Evolutionary conservation across 2,329 filamentous ascomycete genomes (phyloP).

Genomic region (Microcyclospora pomicola): DNA sequence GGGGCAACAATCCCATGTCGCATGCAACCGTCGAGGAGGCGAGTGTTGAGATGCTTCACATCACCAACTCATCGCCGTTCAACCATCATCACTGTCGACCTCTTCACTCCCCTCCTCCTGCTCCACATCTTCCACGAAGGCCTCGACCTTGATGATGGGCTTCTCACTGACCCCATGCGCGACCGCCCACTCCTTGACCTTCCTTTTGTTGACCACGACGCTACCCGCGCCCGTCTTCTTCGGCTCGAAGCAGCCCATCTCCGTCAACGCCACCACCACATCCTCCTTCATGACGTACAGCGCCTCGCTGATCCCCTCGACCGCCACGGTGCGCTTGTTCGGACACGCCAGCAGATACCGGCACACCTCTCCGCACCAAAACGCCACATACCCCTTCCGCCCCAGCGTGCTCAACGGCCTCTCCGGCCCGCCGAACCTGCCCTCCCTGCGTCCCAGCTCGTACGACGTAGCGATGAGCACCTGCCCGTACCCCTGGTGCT

Average conservation of each 20-base stretch:
- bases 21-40: no score
- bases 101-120: conserved; percentile 16
- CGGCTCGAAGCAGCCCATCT: conserved; percentile 59
- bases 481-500: conserved; percentile 75
- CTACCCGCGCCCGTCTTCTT: conserved; percentile 38
- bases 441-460: conserved; percentile 73
- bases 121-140: conserved; percentile 58
- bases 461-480: conserved; percentile 89
- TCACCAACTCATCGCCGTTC: no score
- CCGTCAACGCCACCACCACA: conserved; percentile 60
- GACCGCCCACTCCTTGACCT: conserved; percentile 53
- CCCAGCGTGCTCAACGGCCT: conserved; percentile 83
- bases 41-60: not conserved
- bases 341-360: conserved; percentile 42
- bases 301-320: conserved; percentile 57
- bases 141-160: conserved; percentile 56
- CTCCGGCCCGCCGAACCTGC: conserved; percentile 78
- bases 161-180: conserved; percentile 49
- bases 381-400: conserved; percentile 65
- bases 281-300: conserved; percentile 83
- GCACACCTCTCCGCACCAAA: conserved; percentile 75
- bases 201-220: conserved; percentile 42
- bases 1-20: no score
- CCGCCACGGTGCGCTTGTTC: conserved; percentile 41
- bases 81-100: conserved; percentile 4